phyloP scores from a whole-genome alignment of 306 rosid species.

The Cucumis sativus region DNA sequence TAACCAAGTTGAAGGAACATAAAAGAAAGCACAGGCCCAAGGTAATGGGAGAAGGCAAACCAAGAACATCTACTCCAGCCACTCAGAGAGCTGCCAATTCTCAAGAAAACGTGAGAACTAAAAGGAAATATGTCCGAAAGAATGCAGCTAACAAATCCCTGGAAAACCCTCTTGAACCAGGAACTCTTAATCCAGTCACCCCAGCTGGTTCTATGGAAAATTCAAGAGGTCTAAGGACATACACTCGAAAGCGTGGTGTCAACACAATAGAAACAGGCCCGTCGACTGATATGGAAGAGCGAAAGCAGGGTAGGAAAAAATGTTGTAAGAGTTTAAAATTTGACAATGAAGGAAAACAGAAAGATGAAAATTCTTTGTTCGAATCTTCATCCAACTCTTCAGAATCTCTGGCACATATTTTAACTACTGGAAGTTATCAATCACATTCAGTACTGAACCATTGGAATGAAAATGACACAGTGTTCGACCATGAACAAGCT shows the following conservation, averaged over 20 bases:
- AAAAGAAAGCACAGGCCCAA: conserved; percentile 76
- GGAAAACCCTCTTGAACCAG: not conserved
- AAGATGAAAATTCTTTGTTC: conserved; percentile 22
- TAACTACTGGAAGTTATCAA: not conserved
- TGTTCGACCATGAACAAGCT: not conserved
- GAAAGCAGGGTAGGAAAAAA: conserved; percentile 21
- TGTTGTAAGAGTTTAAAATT: conserved; percentile 45
- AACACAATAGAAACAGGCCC: not conserved
- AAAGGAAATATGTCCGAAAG: conserved; percentile 6
- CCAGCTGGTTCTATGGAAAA: conserved; percentile 20
- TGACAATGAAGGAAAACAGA: conserved; percentile 20
- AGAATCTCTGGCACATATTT: not conserved
- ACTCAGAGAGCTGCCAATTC: conserved; percentile 30
- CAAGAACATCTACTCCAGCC: conserved; percentile 29
- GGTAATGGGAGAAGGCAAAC: conserved; percentile 67
- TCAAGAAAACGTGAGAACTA: conserved; percentile 17
- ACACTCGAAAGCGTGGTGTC: not conserved
- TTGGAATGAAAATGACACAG: not conserved
- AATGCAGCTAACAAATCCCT: not conserved
- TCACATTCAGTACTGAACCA: not conserved
- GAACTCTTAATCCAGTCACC: conserved; percentile 1
- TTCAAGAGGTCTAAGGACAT: not conserved
- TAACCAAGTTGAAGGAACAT: conserved; percentile 37
- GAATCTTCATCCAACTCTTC: not conserved
- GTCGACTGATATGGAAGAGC: conserved; percentile 14